Evolutionary conservation across 306 rosid genomes (phyloP), one percentile per base, ranked within the genome.

Genomic region (Dalbergia cochinchinensis): DNA sequence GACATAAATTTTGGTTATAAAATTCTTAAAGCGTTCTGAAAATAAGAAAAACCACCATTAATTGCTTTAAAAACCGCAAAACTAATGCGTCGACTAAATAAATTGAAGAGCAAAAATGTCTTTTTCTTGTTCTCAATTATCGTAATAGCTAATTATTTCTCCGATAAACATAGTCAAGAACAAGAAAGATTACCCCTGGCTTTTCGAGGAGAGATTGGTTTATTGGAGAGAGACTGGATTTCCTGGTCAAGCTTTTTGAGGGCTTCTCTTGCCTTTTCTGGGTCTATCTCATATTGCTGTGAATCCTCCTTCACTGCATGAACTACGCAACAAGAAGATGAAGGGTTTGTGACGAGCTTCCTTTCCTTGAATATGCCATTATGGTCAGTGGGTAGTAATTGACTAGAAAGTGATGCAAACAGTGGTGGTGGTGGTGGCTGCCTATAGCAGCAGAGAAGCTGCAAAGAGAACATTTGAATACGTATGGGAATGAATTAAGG

Each of bases 251-350:
- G 97, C 71, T 87, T 75, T 64, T 77, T 86, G 65, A 94, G 97
- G 54, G 97, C 92, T 82, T 94, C 93, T 74, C 92, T 87, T 34
- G 97, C 98, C 83, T 94, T 89, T 4, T 89, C 93, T 60, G 86
- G 88, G 84, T 94, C 97, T 16, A 94, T 59, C 83, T 94, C 97
- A 87, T 86, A 91, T 22, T 89, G 84, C 47, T 82, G 83, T 35
- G 96, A 88, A 78, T 91, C 94, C 61, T 78, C 87, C 77, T 89
- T 90, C 20, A 44, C 73, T n/a, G 92, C 88, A 62, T 42, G 81
- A 74, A 86, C 86, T 67, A 58, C 65, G 20, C 59, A 60, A n/a
- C 45, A 65, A 14, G 65, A 60, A 33, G 53, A 75, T 47, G 66
- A 41, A 10, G 88, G 79, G 26, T 68, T 51, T 58, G 18, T 64